Evolutionary conservation across 345 rosid species (phyloP).

Genomic region (Arabis hirsuta): DNA sequence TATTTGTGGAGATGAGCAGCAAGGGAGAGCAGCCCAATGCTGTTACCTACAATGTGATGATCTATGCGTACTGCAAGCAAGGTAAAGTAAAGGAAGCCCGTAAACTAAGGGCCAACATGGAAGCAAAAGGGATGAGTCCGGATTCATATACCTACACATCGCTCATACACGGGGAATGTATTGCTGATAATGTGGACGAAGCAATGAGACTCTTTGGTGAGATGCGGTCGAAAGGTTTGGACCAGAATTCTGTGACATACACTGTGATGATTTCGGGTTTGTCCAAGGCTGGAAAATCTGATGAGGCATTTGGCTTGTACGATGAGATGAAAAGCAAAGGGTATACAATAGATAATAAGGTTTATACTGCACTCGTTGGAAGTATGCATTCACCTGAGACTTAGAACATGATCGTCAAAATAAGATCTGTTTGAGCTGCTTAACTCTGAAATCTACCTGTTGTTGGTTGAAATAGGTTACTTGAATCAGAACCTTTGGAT

Average conservation of each 20-base stretch:
- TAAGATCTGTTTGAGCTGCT: not conserved
- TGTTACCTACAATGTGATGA: conserved; percentile 67
- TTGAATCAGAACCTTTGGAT: not conserved
- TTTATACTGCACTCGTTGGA: conserved; percentile 71
- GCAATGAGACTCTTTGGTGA: conserved; percentile 68
- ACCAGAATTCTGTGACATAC: conserved; percentile 58
- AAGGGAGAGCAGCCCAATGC: conserved; percentile 59
- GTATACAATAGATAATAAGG: conserved; percentile 62
- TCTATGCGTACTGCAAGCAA: conserved; percentile 67
- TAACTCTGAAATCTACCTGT: not conserved
- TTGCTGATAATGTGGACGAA: conserved; percentile 60
- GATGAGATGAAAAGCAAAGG: conserved; percentile 72
- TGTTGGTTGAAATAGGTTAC: not conserved
- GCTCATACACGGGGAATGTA: conserved; percentile 78
- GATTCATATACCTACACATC: conserved; percentile 77
- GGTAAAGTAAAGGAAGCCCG: conserved; percentile 72
- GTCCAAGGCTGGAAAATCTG: conserved; percentile 76
- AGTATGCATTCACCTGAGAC: conserved; percentile 58
- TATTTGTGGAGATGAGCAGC: conserved; percentile 64
- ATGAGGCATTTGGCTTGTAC: conserved; percentile 76
- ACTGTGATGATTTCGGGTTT: conserved; percentile 69
- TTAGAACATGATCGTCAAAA: conserved; percentile 13
- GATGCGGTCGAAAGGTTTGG: conserved; percentile 58
- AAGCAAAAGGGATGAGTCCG: conserved; percentile 50
- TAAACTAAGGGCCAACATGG: conserved; percentile 64